Percentiles rank a stretch among this genome's conserved stretches.
Evolutionary conservation across 257 asterid species (phyloP).

Genomic region (Solanum megistacrolobum): DNA sequence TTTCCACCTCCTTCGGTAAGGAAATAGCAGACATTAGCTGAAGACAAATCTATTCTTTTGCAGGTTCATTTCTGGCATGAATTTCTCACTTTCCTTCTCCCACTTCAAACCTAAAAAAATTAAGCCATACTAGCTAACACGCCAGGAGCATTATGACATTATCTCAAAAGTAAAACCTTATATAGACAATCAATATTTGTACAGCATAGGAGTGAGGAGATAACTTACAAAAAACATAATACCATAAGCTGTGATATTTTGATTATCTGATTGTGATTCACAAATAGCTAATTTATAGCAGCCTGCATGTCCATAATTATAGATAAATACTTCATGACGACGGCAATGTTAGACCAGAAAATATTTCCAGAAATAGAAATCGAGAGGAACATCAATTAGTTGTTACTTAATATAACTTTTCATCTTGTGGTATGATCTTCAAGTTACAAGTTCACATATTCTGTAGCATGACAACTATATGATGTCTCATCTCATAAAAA

Average conservation of each 20-base stretch:
- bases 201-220: not conserved
- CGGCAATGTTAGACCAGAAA: not conserved
- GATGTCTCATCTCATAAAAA: not conserved
- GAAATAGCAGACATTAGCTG: not conserved
- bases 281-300: constrained; percentile 82
- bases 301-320: constrained; percentile 35
- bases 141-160: not conserved
- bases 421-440: not conserved
- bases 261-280: constrained; percentile 50
- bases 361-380: not conserved
- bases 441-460: not conserved
- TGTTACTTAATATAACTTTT: not conserved
- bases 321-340: not conserved
- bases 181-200: not conserved
- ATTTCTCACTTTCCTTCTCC: not conserved
- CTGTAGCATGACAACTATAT: not conserved
- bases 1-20: not conserved
- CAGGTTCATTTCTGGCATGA: not conserved
- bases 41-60: not conserved
- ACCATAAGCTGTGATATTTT: constrained; percentile 91
- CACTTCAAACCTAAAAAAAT: not conserved
- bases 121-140: not conserved
- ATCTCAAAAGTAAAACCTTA: not conserved
- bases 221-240: constrained; percentile 76
- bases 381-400: not conserved